phyloP scores from a whole-genome alignment of 169 alveolate species.

The Eimeria praecox region DNA sequence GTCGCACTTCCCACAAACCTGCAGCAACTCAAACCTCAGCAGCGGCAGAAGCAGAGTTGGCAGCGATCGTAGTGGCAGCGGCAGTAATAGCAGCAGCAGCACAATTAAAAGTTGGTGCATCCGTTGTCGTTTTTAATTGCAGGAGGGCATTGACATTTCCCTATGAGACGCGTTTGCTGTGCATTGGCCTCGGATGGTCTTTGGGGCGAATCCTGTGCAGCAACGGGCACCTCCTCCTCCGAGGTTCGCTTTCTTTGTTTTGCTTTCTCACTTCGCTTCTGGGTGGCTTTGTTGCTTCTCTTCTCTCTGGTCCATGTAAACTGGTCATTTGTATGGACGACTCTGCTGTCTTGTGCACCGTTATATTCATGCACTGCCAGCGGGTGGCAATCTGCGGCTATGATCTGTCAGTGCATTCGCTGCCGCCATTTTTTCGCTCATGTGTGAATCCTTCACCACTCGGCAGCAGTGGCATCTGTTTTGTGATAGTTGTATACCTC shows the following conservation, averaged over 20 bases:
- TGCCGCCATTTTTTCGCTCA: neutral
- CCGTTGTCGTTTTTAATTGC: neutral
- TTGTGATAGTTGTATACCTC: neutral
- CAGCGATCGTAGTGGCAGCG: neutral
- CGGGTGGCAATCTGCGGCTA: neutral
- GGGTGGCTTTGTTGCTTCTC: neutral
- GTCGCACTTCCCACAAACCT: neutral
- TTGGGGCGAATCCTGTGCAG: slow-evolving; percentile 64
- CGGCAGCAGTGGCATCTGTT: neutral
- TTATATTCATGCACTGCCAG: neutral
- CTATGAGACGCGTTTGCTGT: slow-evolving; percentile 71
- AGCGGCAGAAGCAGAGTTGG: too few species aligned
- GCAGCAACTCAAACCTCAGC: neutral
- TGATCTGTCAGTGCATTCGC: neutral
- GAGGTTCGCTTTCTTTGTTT: slow-evolving; percentile 34
- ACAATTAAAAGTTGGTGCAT: neutral
- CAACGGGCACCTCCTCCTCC: slow-evolving; percentile 26
- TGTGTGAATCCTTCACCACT: neutral
- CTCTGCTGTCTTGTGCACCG: neutral
- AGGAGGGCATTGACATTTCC: slow-evolving; percentile 63
- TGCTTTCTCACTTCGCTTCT: neutral
- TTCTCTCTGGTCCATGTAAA: neutral
- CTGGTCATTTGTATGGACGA: neutral
- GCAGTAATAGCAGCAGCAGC: slow-evolving; percentile 22
- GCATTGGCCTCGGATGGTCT: slow-evolving; percentile 80